A percentile compares a stretch with the other conserved stretches of the same genome.
Evolutionary conservation across 371 early-diverging fungal species (phyloP).

Genomic region (Phascolomyces articulosus): DNA sequence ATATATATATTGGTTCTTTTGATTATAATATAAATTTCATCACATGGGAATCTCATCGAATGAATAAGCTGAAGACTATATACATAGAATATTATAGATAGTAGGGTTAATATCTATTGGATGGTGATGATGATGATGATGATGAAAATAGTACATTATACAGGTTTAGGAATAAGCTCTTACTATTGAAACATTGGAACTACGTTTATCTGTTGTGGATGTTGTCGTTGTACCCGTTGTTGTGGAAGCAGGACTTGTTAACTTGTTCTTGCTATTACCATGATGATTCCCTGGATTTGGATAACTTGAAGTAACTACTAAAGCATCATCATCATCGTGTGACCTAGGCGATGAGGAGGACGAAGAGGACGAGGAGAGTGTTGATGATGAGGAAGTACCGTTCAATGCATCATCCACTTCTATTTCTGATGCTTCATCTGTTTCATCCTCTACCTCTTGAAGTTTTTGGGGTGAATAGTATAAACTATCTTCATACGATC

Average conservation of each 20-base stretch:
- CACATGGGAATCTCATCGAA: constrained; percentile 16
- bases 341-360: constrained; percentile 7
- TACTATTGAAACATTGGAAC: neutral
- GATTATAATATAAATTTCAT: neutral
- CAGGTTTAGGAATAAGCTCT: neutral
- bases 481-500: constrained; percentile 9
- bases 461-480: neutral
- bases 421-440: neutral
- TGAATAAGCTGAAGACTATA: constrained; percentile 14
- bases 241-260: neutral
- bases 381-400: constrained; percentile 17
- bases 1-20: too few relatives aligned
- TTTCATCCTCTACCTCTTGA: constrained; percentile 8
- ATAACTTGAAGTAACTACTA: neutral
- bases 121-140: too few relatives aligned
- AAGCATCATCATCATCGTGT: neutral
- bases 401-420: constrained; percentile 4
- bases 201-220: constrained; percentile 4
- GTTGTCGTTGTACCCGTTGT: neutral
- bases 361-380: constrained; percentile 19
- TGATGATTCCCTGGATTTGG: too few relatives aligned
- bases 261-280: neutral
- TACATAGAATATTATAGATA: neutral
- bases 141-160: too few relatives aligned
- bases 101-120: too few relatives aligned